phyloP scores from a whole-genome alignment of 2,329 filamentous ascomycete species.

The Paraphoma sp. region DNA sequence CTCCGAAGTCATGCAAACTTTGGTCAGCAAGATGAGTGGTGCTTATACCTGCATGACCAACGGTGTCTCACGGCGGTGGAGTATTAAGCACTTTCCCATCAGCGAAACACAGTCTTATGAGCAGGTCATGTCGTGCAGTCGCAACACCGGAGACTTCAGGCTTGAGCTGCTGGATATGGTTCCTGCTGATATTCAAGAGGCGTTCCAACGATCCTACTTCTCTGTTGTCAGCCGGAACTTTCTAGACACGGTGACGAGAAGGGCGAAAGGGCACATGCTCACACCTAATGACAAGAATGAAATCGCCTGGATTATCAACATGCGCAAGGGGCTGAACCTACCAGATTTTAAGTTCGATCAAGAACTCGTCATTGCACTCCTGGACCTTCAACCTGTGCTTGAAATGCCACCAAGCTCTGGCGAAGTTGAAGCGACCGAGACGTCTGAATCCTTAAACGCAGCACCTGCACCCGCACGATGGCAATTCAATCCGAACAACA shows the following conservation, averaged over 20 bases:
- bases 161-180: constrained; percentile 28
- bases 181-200: constrained; percentile 25
- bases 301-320: constrained; percentile 22
- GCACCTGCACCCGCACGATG: constrained; percentile 10
- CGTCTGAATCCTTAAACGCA: background rate
- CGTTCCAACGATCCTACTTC: constrained; percentile 35
- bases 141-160: constrained; percentile 26
- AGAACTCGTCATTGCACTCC: constrained; percentile 31
- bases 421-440: background rate
- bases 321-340: constrained; percentile 24
- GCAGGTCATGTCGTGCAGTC: constrained; percentile 30
- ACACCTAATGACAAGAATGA: constrained; percentile 30
- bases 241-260: constrained; percentile 22
- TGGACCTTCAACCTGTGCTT: constrained; percentile 14
- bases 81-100: constrained; percentile 36
- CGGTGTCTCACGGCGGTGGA: constrained; percentile 22
- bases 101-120: constrained; percentile 24
- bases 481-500: constrained; percentile 20
- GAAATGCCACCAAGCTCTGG: background rate
- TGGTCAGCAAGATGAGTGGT: constrained; percentile 33
- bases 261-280: constrained; percentile 16
- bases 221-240: constrained; percentile 32
- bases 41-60: constrained; percentile 14
- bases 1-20: constrained; percentile 29
- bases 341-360: constrained; percentile 35